Evolutionary conservation across 2,329 filamentous ascomycete genomes (phyloP).

Genomic region (Trichoderma koningiopsis): DNA sequence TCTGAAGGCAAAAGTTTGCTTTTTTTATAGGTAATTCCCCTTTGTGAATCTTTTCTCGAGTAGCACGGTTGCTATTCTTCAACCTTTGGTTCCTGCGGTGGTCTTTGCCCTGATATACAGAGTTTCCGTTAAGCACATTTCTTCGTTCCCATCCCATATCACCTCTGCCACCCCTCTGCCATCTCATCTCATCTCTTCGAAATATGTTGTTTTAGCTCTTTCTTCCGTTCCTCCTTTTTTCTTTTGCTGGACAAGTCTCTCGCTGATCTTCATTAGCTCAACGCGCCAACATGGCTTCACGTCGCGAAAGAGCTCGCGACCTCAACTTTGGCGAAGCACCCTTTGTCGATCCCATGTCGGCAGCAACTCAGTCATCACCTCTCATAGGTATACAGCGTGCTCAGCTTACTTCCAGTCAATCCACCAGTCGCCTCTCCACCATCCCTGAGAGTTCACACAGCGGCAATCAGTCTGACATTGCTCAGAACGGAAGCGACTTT

Average conservation of each 20-base stretch:
- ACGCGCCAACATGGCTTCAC: constrained; percentile 1
- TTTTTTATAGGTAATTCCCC: background rate
- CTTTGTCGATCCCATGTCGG: background rate
- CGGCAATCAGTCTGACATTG: background rate
- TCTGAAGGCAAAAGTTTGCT: background rate
- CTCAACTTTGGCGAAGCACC: constrained; percentile 14
- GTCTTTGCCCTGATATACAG: background rate
- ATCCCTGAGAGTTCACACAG: background rate
- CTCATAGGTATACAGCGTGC: background rate
- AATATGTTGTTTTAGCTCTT: no score
- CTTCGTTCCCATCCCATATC: background rate
- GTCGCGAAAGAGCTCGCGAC: background rate
- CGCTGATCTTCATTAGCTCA: background rate
- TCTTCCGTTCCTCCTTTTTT: no score
- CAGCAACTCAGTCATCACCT: background rate
- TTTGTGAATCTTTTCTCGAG: background rate
- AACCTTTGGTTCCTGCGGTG: background rate
- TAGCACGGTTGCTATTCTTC: background rate
- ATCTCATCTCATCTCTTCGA: background rate
- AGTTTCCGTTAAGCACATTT: background rate
- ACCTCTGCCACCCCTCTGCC: background rate
- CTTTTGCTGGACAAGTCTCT: background rate
- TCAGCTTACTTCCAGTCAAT: background rate
- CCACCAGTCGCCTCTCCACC: background rate
- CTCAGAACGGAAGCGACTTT: background rate